Evolutionary conservation across 352 stramenopile genomes (phyloP).

Genomic region (Phytophthora melonis): DNA sequence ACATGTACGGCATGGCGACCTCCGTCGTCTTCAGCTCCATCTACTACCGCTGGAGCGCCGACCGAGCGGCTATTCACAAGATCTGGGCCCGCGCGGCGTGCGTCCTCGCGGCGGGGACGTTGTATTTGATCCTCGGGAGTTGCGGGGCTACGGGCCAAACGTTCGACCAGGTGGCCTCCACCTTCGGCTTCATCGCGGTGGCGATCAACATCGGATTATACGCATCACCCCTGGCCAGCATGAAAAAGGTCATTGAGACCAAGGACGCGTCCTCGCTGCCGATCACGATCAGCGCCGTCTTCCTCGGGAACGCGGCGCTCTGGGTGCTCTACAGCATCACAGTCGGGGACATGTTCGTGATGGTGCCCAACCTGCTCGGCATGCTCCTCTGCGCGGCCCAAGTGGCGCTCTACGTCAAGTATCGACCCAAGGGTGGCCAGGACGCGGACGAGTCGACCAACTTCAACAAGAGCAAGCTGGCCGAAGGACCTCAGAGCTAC

Average conservation of each 20-base stretch:
- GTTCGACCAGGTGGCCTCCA: constrained; percentile 29
- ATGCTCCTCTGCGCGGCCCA: constrained; percentile 40
- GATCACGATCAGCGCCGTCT: constrained; percentile 38
- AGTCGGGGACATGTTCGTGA: constrained; percentile 36
- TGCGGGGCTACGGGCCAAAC: constrained; percentile 42
- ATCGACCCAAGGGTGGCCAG: constrained; percentile 11
- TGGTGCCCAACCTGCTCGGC: constrained; percentile 42
- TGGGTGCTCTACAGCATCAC: constrained; percentile 41
- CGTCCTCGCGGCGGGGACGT: constrained; percentile 18
- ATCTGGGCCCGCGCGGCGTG: constrained; percentile 28
- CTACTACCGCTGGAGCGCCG: constrained; percentile 40
- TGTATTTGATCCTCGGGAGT: constrained; percentile 42
- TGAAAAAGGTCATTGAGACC: constrained; percentile 49
- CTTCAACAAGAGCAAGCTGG: constrained; percentile 26
- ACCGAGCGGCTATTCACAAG: constrained; percentile 33
- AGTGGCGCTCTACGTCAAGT: constrained; percentile 42
- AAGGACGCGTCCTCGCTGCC: constrained; percentile 40
- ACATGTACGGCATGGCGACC: constrained; percentile 36
- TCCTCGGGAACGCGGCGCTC: constrained; percentile 39
- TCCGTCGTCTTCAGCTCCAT: constrained; percentile 40
- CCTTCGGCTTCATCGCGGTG: constrained; percentile 41
- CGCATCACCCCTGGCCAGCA: constrained; percentile 37
- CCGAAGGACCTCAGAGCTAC: constrained; percentile 8
- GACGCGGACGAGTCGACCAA: constrained; percentile 16
- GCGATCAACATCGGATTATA: constrained; percentile 42